Conservation (phyloP, 202 grass and related monocot species). For the Alloteropsis angusta region DNA sequence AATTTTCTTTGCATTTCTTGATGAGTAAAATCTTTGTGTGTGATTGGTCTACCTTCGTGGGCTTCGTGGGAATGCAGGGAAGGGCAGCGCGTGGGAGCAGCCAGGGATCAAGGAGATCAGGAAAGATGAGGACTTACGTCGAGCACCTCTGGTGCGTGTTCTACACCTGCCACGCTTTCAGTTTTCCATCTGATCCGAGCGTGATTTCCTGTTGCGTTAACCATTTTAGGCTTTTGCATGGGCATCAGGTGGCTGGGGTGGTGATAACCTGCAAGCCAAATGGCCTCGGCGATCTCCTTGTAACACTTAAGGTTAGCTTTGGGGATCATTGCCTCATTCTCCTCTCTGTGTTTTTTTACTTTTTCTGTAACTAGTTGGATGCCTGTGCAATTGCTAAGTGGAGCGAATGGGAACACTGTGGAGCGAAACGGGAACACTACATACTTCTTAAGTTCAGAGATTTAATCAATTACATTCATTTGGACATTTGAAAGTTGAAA, state of each 20-base stretch:
- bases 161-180: background rate
- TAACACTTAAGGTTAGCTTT: conserved; percentile 58
- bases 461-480: background rate
- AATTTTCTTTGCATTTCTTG: background rate
- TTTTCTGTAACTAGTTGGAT: background rate
- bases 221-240: background rate
- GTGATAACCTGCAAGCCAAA: conserved; percentile 58
- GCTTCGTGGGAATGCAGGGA: conserved; percentile 18
- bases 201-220: background rate
- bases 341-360: background rate
- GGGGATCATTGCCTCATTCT: background rate
- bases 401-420: background rate
- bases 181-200: background rate
- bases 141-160: conserved; percentile 43
- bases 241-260: conserved; percentile 48
- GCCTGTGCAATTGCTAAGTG: background rate
- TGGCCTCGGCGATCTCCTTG: conserved; percentile 48
- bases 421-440: background rate
- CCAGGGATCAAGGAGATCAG: conserved; percentile 41
- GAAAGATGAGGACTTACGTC: conserved; percentile 1
- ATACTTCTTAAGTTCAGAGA: background rate
- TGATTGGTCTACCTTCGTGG: background rate
- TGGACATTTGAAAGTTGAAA: background rate
- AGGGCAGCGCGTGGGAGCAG: background rate
- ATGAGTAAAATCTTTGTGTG: background rate